These are phyloP conservation scores for Axilococcus clingmanii DNA, from an alignment of 139 green algal species.

Conservation along the genomic window DNA sequence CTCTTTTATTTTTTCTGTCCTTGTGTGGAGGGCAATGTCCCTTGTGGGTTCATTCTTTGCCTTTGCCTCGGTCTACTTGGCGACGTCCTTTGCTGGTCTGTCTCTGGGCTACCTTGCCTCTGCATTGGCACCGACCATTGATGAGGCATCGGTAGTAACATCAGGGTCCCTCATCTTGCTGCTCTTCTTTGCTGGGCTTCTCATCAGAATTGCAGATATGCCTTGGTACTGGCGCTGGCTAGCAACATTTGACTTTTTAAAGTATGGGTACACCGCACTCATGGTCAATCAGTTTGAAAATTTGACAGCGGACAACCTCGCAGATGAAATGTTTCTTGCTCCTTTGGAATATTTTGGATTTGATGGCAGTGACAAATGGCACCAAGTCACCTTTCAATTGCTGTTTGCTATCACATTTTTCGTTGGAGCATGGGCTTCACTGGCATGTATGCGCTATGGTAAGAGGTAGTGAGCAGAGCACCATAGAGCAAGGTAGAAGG, in stretches of 20 bases:
- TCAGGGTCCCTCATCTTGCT: slow-evolving; percentile 28
- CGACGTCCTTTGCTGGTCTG: slow-evolving; percentile 45
- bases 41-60: slow-evolving; percentile 41
- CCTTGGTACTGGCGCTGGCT: slow-evolving; percentile 23
- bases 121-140: slow-evolving; percentile 62
- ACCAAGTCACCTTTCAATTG: no score
- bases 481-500: no score
- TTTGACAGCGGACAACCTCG: no score
- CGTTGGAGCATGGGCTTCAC: no score
- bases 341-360: no score
- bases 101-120: slow-evolving; percentile 50
- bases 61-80: slow-evolving; percentile 50
- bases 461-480: no score
- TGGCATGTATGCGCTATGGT: no score
- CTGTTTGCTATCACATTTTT: no score
- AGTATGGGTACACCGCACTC: slow-evolving; percentile 13
- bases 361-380: no score
- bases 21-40: slow-evolving; percentile 44
- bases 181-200: slow-evolving; percentile 40
- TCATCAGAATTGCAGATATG: slow-evolving; percentile 36
- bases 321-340: no score
- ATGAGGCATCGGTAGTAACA: slow-evolving; percentile 22
- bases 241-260: slow-evolving; percentile 18
- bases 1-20: slow-evolving; percentile 15
- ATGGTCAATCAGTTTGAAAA: slow-evolving; percentile 46